phyloP scores from a whole-genome alignment of 441 rosid species.

The Euphorbia celastroides region DNA sequence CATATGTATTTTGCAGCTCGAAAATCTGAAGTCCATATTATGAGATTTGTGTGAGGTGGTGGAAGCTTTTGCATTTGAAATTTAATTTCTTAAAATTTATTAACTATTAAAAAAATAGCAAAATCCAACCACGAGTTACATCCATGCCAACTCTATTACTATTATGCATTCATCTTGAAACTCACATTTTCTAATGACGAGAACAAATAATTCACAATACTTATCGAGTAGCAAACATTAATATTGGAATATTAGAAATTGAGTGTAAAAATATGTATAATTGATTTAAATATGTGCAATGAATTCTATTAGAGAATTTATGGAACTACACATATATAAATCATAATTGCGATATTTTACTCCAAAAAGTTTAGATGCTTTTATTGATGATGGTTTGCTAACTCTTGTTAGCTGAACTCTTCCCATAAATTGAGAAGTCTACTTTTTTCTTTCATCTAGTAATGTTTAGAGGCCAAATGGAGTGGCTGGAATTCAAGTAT shows the following conservation, averaged over 20 bases:
- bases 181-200: no score
- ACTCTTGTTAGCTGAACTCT: not conserved
- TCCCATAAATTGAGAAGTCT: not conserved
- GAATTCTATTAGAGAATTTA: not conserved
- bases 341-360: not conserved
- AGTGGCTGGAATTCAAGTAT: constrained; percentile 7
- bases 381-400: not conserved
- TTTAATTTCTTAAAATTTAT: no score
- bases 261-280: no score
- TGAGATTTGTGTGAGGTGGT: no score
- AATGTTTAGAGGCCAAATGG: constrained; percentile 3
- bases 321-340: not conserved
- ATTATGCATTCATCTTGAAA: no score
- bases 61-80: no score
- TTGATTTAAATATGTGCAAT: not conserved
- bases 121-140: no score
- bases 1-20: not conserved
- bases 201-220: no score
- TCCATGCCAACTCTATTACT: no score
- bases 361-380: not conserved
- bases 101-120: no score
- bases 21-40: not conserved
- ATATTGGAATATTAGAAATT: no score
- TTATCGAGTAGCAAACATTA: not conserved
- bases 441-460: no score